Conservation (phyloP, 148 eudicot genomes). For the Fagopyrum homotropicum region DNA sequence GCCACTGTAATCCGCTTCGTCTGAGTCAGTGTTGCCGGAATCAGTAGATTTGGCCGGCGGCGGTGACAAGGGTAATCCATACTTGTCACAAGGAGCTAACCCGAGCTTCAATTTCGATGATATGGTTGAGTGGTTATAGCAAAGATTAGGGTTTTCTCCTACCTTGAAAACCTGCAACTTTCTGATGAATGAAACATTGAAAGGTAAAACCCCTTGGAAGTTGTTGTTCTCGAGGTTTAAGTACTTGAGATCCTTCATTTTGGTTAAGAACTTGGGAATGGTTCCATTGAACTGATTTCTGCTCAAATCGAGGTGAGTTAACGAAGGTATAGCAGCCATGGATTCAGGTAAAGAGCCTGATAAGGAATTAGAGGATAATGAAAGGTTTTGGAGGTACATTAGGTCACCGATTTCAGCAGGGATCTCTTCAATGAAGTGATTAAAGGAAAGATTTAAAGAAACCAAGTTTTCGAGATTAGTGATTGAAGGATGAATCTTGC, state of each 20-base stretch:
- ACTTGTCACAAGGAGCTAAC: conserved; percentile 72
- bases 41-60: conserved; percentile 44
- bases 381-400: conserved; percentile 34
- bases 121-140: conserved; percentile 53
- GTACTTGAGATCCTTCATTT: conserved; percentile 52
- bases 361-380: conserved; percentile 44
- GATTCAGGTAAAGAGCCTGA: conserved; percentile 66
- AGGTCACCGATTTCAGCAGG: conserved; percentile 66
- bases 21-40: conserved; percentile 21
- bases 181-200: conserved; percentile 61
- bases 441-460: conserved; percentile 48
- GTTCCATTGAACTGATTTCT: conserved; percentile 67
- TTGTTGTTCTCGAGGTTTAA: conserved; percentile 69
- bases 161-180: conserved; percentile 53
- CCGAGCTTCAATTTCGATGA: conserved; percentile 67
- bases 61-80: conserved; percentile 67
- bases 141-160: conserved; percentile 57
- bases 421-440: conserved; percentile 39
- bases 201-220: conserved; percentile 78
- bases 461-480: conserved; percentile 40
- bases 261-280: conserved; percentile 47
- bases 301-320: conserved; percentile 67
- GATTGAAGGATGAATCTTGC: conserved; percentile 44
- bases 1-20: conserved; percentile 25
- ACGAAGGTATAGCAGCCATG: conserved; percentile 30